A percentile compares a stretch with the other conserved stretches of the same genome.
These are phyloP conservation scores for Avena insularis DNA, from an alignment of 176 grass and related monocot species.

Conservation along the genomic window DNA sequence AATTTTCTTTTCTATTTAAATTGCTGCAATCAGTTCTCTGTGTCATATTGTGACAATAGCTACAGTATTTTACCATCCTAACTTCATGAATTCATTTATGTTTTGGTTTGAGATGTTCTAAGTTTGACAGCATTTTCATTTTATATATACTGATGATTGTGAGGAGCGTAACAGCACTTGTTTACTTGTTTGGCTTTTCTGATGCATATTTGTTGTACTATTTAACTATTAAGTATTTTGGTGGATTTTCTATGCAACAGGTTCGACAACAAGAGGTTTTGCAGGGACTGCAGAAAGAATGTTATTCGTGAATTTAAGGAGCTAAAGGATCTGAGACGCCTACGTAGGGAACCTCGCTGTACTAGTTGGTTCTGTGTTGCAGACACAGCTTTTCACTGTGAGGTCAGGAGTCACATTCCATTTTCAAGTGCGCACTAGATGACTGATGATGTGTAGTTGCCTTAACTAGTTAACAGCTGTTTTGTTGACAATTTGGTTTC, in stretches of 20 bases:
- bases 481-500: constrained; percentile 33
- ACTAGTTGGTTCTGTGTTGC: constrained; percentile 90
- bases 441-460: neutral
- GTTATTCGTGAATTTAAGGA: constrained; percentile 98
- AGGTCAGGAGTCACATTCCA: constrained; percentile 56
- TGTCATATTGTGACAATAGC: neutral
- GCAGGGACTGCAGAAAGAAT: constrained; percentile 94
- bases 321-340: constrained; percentile 89
- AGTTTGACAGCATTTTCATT: constrained; percentile 25
- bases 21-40: neutral
- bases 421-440: neutral
- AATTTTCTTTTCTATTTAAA: neutral
- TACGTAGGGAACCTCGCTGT: constrained; percentile 76
- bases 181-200: neutral
- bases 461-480: neutral
- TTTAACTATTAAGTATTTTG: constrained; percentile 24
- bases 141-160: neutral
- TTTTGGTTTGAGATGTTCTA: constrained; percentile 21
- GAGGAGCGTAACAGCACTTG: neutral
- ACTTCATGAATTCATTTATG: neutral
- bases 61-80: neutral
- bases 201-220: constrained; percentile 1
- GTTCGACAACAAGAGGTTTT: constrained; percentile 98
- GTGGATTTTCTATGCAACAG: constrained; percentile 48
- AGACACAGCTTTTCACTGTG: constrained; percentile 85